Evolutionary conservation across 1,284 basidiomycete genomes (phyloP).

Genomic region (Cutaneotrichosporon sp.): DNA sequence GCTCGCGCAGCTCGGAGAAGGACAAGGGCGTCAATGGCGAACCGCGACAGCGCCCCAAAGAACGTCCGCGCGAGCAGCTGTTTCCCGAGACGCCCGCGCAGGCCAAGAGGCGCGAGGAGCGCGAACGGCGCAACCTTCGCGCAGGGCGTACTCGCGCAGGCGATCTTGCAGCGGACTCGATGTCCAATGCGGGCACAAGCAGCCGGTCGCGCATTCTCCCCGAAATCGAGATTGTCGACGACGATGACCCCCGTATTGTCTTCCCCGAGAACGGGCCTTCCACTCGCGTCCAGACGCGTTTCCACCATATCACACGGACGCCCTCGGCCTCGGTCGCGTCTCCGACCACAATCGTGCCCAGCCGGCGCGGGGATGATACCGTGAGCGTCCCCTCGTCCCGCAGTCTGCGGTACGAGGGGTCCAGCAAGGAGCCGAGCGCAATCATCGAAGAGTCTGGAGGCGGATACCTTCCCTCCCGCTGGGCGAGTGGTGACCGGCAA

Average conservation of each 20-base stretch:
- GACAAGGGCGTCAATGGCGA: background rate
- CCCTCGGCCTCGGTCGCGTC: slow-evolving; percentile 6
- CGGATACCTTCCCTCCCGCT: slow-evolving; percentile 45
- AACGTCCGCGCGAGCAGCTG: slow-evolving; percentile 36
- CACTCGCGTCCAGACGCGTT: slow-evolving; percentile 33
- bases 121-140: slow-evolving; percentile 26
- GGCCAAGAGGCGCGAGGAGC: slow-evolving; percentile 40
- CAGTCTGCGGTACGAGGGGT: background rate
- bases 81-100: slow-evolving; percentile 47
- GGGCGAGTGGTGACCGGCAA: slow-evolving; percentile 44
- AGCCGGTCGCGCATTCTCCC: slow-evolving; percentile 33
- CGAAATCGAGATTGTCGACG: slow-evolving; percentile 46
- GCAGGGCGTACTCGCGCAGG: slow-evolving; percentile 4
- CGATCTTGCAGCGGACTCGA: background rate
- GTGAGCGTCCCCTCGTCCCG: background rate
- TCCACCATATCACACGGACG: slow-evolving; percentile 25
- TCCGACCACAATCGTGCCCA: too few relatives aligned
- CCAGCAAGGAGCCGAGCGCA: slow-evolving; percentile 21
- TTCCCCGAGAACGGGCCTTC: slow-evolving; percentile 32
- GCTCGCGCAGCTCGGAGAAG: slow-evolving; percentile 9
- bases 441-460: slow-evolving; percentile 39
- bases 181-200: slow-evolving; percentile 1
- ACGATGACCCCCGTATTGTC: slow-evolving; percentile 43
- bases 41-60: slow-evolving; percentile 25
- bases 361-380: background rate